Evolutionary conservation across 345 rosid species (phyloP).

Genomic region (Lumnitzera littorea): DNA sequence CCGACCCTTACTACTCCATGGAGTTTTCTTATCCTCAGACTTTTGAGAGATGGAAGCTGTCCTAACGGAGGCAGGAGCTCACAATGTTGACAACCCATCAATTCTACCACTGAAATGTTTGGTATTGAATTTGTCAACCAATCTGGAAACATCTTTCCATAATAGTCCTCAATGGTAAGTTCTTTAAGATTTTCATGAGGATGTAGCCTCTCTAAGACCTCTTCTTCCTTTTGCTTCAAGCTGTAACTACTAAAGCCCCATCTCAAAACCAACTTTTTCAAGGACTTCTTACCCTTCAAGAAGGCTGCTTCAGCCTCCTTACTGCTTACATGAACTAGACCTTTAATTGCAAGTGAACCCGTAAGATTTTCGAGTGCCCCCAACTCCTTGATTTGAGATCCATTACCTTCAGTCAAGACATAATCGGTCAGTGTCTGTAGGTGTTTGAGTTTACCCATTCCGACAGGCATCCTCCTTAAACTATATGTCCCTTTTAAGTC

Average conservation of each 20-base stretch:
- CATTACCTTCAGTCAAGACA: constrained; percentile 12
- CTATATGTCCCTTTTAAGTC: constrained; percentile 11
- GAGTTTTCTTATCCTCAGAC: constrained; percentile 20
- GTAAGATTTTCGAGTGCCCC: constrained; percentile 14
- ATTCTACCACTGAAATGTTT: constrained; percentile 12
- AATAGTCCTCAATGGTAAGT: constrained; percentile 21
- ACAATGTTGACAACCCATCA: constrained; percentile 24
- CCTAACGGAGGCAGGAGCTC: constrained; percentile 32
- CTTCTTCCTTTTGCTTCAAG: constrained; percentile 10
- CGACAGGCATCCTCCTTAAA: constrained; percentile 14
- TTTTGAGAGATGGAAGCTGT: constrained; percentile 25
- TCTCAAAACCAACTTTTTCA: constrained; percentile 20
- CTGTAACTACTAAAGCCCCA: constrained; percentile 16
- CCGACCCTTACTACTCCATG: constrained; percentile 22
- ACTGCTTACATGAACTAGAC: constrained; percentile 7
- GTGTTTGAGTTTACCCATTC: constrained; percentile 10
- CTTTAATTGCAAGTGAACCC: constrained; percentile 15
- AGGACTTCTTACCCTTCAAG: constrained; percentile 18
- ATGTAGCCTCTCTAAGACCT: constrained; percentile 30
- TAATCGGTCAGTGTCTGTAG: constrained; percentile 16
- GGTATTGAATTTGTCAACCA: constrained; percentile 31
- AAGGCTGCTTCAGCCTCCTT: constrained; percentile 6
- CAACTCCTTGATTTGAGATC: constrained; percentile 12
- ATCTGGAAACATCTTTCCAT: constrained; percentile 25
- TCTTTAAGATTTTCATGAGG: constrained; percentile 29